Evolutionary conservation across 2,329 filamentous ascomycete species (phyloP).

Genomic region (Pyrenochaeta sp.): DNA sequence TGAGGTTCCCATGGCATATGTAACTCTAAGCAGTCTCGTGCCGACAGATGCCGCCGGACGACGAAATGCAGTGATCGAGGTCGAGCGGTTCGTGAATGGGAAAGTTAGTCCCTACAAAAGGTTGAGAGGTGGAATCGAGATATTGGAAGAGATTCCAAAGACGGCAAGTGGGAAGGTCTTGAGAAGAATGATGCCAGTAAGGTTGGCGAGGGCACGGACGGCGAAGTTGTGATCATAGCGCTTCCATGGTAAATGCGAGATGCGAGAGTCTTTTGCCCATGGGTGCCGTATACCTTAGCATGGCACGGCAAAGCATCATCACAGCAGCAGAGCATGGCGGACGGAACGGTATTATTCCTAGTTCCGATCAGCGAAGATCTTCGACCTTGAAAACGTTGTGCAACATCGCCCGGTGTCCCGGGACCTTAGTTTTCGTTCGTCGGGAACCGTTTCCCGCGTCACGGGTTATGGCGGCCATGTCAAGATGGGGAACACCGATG

Average conservation of each 20-base stretch:
- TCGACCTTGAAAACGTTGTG: background rate
- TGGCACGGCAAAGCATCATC: background rate
- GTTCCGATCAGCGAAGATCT: background rate
- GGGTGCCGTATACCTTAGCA: background rate
- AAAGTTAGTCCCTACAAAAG: conserved; percentile 44
- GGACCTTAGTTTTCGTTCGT: background rate
- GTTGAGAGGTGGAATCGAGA: conserved; percentile 36
- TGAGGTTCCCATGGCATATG: conserved; percentile 44
- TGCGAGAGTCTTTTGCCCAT: too few species aligned
- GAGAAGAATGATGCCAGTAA: conserved; percentile 28
- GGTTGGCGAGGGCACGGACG: conserved; percentile 12
- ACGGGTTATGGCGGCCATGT: background rate
- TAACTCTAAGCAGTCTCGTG: conserved; percentile 23
- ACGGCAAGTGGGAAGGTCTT: conserved; percentile 41
- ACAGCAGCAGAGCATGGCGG: background rate
- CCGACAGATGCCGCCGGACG: conserved; percentile 4
- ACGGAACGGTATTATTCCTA: background rate
- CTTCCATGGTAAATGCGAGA: background rate
- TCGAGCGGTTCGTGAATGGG: conserved; percentile 34
- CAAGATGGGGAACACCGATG: background rate
- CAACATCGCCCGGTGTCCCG: background rate
- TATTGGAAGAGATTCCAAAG: conserved; percentile 39
- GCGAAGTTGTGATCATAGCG: conserved; percentile 2
- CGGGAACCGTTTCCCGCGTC: background rate
- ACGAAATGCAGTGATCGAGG: conserved; percentile 14